A percentile compares a stretch with the other conserved stretches of the same genome.
These are phyloP conservation scores for Dryas integrifolia DNA, from an alignment of 331 rosid genomes.

Conservation along the genomic window DNA sequence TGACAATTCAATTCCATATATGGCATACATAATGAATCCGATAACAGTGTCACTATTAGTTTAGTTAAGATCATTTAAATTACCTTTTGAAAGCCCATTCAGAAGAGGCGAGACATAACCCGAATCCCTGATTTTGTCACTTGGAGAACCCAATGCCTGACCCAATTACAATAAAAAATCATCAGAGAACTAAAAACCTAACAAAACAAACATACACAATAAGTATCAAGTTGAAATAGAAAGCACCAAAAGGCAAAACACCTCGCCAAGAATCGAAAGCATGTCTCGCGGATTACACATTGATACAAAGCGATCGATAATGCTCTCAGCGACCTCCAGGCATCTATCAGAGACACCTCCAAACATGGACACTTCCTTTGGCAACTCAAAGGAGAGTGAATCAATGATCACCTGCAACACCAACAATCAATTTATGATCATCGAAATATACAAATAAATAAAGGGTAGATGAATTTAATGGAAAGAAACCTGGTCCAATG, in stretches of 20 bases:
- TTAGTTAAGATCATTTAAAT: neutral
- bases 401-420: constrained; percentile 33
- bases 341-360: constrained; percentile 54
- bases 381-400: constrained; percentile 65
- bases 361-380: constrained; percentile 67
- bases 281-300: constrained; percentile 74
- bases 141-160: constrained; percentile 63
- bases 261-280: constrained; percentile 80
- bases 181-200: constrained; percentile 34
- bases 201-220: constrained; percentile 10
- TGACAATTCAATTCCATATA: neutral
- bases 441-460: neutral
- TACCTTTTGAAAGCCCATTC: constrained; percentile 73
- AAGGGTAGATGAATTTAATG: neutral
- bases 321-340: constrained; percentile 50
- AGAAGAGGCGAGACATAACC: constrained; percentile 56
- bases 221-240: neutral
- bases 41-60: neutral
- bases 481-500: constrained; percentile 51
- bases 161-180: constrained; percentile 33
- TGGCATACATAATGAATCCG: too few species aligned
- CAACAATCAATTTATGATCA: neutral
- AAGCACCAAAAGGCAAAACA: constrained; percentile 23
- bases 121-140: constrained; percentile 38
- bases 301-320: constrained; percentile 53